phyloP scores from a whole-genome alignment of 2,329 filamentous ascomycete species.

The Colletotrichum sp. region DNA sequence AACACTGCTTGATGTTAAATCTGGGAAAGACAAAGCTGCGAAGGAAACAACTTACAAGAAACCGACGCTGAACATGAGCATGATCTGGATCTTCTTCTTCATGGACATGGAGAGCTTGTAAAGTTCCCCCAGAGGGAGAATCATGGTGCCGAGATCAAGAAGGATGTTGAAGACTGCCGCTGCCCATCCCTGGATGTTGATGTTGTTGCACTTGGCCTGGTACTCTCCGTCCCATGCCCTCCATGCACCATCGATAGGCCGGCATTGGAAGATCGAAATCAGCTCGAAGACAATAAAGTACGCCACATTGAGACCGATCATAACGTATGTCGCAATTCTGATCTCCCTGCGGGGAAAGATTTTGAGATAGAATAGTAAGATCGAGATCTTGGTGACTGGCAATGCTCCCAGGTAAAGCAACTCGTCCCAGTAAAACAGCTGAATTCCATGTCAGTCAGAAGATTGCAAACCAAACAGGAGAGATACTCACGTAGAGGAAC shows the following conservation, averaged over 20 bases:
- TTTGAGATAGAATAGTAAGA: conserved; percentile 36
- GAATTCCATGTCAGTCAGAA: background rate
- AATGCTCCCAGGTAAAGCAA: conserved; percentile 35
- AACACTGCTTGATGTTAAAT: conserved; percentile 26
- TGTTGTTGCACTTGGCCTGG: conserved; percentile 31
- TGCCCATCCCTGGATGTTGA: conserved; percentile 33
- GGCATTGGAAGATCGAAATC: conserved; percentile 28
- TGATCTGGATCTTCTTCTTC: conserved; percentile 47
- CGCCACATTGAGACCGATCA: conserved; percentile 27
- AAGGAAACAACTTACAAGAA: conserved; percentile 31
- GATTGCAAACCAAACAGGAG: background rate
- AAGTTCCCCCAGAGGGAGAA: conserved; percentile 44
- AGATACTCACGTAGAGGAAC: conserved; percentile 31
- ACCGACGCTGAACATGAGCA: conserved; percentile 51
- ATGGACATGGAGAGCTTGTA: conserved; percentile 39
- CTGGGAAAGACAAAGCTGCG: rapidly evolving
- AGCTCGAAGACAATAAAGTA: conserved; percentile 30
- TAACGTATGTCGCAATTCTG: conserved; percentile 26
- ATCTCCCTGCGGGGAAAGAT: conserved; percentile 33
- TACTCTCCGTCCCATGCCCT: conserved; percentile 30
- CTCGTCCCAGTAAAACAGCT: conserved; percentile 33
- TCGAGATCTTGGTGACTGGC: conserved; percentile 33
- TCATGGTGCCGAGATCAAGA: conserved; percentile 34
- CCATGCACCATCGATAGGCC: conserved; percentile 9
- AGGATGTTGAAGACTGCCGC: conserved; percentile 35